Percentiles rank a stretch among this genome's conserved stretches.
phyloP scores from a whole-genome alignment of 106 monocot species.

The Acorus calamus region DNA sequence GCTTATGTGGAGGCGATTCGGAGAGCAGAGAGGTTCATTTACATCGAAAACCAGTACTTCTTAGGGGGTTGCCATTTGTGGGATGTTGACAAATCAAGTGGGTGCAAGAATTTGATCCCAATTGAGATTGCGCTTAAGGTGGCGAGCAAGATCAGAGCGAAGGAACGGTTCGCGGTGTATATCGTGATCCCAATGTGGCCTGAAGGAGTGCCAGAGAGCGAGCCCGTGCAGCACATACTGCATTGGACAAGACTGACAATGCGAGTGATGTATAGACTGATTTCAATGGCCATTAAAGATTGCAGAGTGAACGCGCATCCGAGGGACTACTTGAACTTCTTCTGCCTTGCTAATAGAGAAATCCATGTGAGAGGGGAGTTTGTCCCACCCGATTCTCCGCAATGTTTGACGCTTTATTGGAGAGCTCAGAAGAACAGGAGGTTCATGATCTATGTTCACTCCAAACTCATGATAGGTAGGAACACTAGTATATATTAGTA shows the following conservation, averaged over 20 bases:
- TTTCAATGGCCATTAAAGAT: slow-evolving; percentile 29
- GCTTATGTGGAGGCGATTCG: slow-evolving; percentile 65
- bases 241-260: slow-evolving; percentile 56
- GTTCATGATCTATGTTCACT: slow-evolving; percentile 67
- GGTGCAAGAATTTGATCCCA: slow-evolving; percentile 61
- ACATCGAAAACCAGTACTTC: slow-evolving; percentile 92
- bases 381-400: slow-evolving; percentile 15
- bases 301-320: slow-evolving; percentile 13
- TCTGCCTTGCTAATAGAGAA: slow-evolving; percentile 59
- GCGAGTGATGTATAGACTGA: slow-evolving; percentile 41
- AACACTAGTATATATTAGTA: background rate
- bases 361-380: slow-evolving; percentile 17
- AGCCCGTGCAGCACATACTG: slow-evolving; percentile 40
- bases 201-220: slow-evolving; percentile 44
- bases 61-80: slow-evolving; percentile 62
- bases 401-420: slow-evolving; percentile 11
- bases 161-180: slow-evolving; percentile 41
- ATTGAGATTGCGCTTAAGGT: slow-evolving; percentile 49
- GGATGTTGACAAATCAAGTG: slow-evolving; percentile 34
- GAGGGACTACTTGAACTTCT: slow-evolving; percentile 53
- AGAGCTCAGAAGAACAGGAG: slow-evolving; percentile 36
- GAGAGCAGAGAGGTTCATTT: slow-evolving; percentile 57
- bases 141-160: slow-evolving; percentile 28
- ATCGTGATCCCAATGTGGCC: slow-evolving; percentile 66
- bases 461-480: slow-evolving; percentile 63